A percentile compares a stretch with the other conserved stretches of the same genome.
phyloP scores from a whole-genome alignment of 441 rosid species.

The Pelargonium fulgidum region DNA sequence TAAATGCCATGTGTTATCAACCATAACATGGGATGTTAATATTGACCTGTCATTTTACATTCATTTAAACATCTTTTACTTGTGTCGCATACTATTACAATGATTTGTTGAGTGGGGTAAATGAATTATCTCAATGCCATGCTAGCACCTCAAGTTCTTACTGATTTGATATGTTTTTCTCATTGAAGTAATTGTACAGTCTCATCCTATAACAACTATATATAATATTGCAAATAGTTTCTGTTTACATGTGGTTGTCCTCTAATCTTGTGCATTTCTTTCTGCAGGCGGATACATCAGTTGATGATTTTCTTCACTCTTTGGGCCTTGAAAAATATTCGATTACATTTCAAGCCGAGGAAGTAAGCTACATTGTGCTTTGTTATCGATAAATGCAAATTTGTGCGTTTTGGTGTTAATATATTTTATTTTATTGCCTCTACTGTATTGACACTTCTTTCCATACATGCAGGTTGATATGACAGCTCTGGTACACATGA shows the following conservation, averaged over 20 bases:
- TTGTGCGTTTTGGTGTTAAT: conserved; percentile 5
- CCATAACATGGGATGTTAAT: not conserved
- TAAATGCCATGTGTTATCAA: not conserved
- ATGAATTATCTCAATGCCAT: not conserved
- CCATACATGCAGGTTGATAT: conserved; percentile 68
- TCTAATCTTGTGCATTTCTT: conserved; percentile 23
- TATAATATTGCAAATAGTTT: not conserved
- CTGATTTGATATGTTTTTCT: not conserved
- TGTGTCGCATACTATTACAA: not conserved
- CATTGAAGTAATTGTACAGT: not conserved
- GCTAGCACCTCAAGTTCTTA: not conserved
- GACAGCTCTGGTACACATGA: conserved; percentile 91
- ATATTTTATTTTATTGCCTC: conserved; percentile 12
- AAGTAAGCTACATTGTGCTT: conserved; percentile 39
- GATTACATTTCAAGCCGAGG: conserved; percentile 89
- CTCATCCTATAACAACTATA: not conserved
- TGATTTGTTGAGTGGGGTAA: not conserved
- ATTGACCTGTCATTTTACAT: not conserved
- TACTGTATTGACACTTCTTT: conserved; percentile 15
- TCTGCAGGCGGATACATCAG: conserved; percentile 57
- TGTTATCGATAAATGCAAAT: not conserved
- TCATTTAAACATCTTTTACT: not conserved
- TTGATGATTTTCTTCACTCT: conserved; percentile 77
- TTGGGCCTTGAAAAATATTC: conserved; percentile 89
- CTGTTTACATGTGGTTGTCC: not conserved